Evolutionary conservation across 2,329 filamentous ascomycete genomes (phyloP).

Genomic region (Ilyonectria mors-panacis): DNA sequence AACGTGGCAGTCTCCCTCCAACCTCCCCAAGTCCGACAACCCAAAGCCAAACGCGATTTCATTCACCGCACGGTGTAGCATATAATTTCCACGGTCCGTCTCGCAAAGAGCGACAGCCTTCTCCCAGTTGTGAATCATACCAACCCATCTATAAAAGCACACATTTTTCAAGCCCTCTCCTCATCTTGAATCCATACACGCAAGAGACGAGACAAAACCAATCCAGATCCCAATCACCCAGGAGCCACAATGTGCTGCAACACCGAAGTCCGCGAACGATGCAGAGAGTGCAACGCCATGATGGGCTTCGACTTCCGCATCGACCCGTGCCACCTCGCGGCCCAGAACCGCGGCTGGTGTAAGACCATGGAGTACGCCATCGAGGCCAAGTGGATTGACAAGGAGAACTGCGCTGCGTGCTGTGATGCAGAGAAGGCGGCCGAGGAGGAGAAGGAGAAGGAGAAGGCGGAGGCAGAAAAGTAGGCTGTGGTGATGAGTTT

Average conservation of each 20-base stretch:
- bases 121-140: too few species aligned
- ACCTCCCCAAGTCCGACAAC: too few species aligned
- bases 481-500: background rate
- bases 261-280: slow-evolving; percentile 18
- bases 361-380: slow-evolving; percentile 4
- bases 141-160: too few species aligned
- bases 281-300: slow-evolving; percentile 13
- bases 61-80: too few species aligned
- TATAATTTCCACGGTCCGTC: too few species aligned
- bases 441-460: background rate
- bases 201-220: background rate
- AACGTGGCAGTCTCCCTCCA: too few species aligned
- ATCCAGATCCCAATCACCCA: background rate
- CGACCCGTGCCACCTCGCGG: slow-evolving; percentile 14
- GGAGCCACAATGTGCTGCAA: slow-evolving; percentile 11
- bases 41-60: too few species aligned
- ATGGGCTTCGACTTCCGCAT: slow-evolving; percentile 16
- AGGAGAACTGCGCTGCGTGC: slow-evolving; percentile 13
- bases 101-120: too few species aligned
- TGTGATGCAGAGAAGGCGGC: background rate
- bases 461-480: too few species aligned
- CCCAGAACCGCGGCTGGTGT: background rate
- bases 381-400: slow-evolving; percentile 1
- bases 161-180: too few species aligned
- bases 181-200: too few species aligned